These are phyloP conservation scores for Isochrysis galbana DNA, from an alignment of 78 protist species.

Conservation along the genomic window DNA sequence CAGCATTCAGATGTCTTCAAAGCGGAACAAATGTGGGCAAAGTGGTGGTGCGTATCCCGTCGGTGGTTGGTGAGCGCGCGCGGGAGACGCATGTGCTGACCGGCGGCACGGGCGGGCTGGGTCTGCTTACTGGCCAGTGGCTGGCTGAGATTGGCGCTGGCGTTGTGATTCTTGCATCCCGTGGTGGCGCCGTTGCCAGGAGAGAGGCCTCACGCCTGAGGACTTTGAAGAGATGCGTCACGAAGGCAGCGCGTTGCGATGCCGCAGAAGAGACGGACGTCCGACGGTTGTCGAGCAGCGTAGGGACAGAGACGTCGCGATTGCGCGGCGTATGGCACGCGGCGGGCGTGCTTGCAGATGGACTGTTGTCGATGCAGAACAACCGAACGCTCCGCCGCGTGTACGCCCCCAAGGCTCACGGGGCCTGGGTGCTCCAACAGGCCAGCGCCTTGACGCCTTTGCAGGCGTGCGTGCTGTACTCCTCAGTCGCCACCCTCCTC, in stretches of 20 bases:
- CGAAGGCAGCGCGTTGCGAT: not conserved
- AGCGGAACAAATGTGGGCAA: constrained; percentile 4
- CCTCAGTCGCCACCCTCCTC: constrained; percentile 45
- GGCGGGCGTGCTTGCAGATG: too few species aligned
- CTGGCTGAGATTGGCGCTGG: not conserved
- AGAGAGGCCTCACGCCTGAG: not conserved
- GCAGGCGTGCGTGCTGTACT: constrained; percentile 4
- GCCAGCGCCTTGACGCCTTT: not conserved
- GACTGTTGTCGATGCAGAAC: not conserved
- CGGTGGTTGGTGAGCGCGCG: not conserved
- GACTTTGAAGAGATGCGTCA: not conserved
- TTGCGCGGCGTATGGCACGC: constrained; percentile 59
- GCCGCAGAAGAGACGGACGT: not conserved
- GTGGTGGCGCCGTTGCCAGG: not conserved
- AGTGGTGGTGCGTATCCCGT: not conserved
- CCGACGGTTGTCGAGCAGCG: not conserved
- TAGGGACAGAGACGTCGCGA: not conserved
- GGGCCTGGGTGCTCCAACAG: not conserved
- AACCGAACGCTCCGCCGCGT: not conserved
- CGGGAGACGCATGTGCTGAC: not conserved
- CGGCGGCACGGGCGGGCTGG: constrained; percentile 41
- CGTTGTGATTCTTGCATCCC: not conserved
- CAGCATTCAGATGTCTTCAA: constrained; percentile 1
- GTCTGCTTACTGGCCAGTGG: not conserved
- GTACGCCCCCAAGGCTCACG: not conserved